Conservation (phyloP, 805 yeast species). For the Komagataella ulmi region DNA sequence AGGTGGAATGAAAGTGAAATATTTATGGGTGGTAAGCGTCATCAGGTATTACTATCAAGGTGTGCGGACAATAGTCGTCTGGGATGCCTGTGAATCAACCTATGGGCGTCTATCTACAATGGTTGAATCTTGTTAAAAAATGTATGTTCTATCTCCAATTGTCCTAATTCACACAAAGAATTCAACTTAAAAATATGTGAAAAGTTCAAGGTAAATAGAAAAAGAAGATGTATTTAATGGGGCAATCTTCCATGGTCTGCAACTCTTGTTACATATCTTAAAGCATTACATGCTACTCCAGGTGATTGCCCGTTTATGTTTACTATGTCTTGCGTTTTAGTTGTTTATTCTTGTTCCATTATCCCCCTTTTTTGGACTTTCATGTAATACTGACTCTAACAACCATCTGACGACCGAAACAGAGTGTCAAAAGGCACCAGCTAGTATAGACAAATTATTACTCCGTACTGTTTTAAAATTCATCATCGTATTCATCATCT, state of each 20-base stretch:
- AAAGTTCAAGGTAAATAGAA: too few relatives aligned
- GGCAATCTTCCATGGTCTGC: too few relatives aligned
- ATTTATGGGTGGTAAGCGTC: background rate
- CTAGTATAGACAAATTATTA: background rate
- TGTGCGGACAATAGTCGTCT: background rate
- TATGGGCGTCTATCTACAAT: background rate
- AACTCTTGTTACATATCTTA: too few relatives aligned
- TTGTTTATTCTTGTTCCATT: background rate
- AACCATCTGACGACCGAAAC: background rate
- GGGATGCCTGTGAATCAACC: background rate
- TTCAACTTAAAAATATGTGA: too few relatives aligned
- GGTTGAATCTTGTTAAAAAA: too few relatives aligned
- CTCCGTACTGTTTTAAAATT: background rate
- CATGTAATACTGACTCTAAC: background rate
- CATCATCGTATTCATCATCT: conserved; percentile 13
- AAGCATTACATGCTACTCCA: too few relatives aligned
- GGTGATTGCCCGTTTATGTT: too few relatives aligned
- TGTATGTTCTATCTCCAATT: too few relatives aligned
- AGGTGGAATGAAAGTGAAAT: background rate
- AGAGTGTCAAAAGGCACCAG: background rate
- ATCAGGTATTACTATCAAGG: background rate
- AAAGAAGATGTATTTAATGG: too few relatives aligned
- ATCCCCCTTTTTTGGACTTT: background rate
- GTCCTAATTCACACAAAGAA: too few relatives aligned
- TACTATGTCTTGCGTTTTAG: too few relatives aligned